phyloP scores from a whole-genome alignment of 805 yeast genomes.

The Ascoidea asiatica region DNA sequence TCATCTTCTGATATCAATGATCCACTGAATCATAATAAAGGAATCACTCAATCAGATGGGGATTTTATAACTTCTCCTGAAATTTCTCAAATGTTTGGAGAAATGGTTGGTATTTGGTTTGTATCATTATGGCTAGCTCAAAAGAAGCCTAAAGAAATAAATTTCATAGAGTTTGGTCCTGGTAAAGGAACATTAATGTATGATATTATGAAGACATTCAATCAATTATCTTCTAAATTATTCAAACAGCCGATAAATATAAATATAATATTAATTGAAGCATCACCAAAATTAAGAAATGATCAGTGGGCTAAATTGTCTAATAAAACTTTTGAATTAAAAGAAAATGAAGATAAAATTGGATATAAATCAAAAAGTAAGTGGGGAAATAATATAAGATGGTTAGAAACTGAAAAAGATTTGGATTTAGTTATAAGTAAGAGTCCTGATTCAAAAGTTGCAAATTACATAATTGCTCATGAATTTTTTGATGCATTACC shows the following conservation, averaged over 20 bases:
- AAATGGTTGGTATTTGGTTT: constrained; percentile 67
- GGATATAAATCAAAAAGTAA: constrained; percentile 25
- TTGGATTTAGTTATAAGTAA: constrained; percentile 14
- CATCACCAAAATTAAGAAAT: constrained; percentile 47
- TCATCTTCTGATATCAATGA: no score
- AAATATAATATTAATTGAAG: constrained; percentile 49
- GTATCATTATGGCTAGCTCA: constrained; percentile 46
- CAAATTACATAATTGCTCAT: constrained; percentile 66
- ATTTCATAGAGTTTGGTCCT: constrained; percentile 72
- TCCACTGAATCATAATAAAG: no score
- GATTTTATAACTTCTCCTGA: constrained; percentile 84
- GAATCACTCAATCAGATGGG: no score
- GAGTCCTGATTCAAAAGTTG: constrained; percentile 14
- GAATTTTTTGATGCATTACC: constrained; percentile 86
- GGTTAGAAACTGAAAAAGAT: constrained; percentile 49
- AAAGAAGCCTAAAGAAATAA: constrained; percentile 31
- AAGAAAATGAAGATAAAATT: constrained; percentile 19
- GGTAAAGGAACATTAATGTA: constrained; percentile 71
- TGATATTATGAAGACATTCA: constrained; percentile 41
- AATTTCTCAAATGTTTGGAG: constrained; percentile 79
- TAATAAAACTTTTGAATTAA: constrained; percentile 8
- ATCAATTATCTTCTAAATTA: constrained; percentile 20
- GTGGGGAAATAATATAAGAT: constrained; percentile 40
- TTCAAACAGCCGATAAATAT: no score
- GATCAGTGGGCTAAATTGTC: constrained; percentile 27